Conservation (phyloP, 2,329 filamentous ascomycete genomes). For the Plenodomus tracheiphilus region DNA sequence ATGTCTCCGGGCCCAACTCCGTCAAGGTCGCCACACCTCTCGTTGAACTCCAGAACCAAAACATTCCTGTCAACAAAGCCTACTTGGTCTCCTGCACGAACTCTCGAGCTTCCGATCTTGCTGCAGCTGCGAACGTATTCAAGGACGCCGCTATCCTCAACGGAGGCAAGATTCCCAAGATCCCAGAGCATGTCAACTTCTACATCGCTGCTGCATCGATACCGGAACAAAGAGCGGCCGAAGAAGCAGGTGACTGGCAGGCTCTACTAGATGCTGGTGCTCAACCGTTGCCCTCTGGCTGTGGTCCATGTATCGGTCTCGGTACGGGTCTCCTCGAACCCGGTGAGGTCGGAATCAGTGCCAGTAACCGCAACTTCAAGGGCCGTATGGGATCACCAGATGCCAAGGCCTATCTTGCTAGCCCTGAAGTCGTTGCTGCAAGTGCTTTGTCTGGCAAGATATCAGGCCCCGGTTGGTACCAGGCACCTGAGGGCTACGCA, state of each 20-base stretch:
- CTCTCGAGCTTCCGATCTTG: slow-evolving; percentile 76
- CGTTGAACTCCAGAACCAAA: slow-evolving; percentile 68
- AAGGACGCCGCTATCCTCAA: slow-evolving; percentile 68
- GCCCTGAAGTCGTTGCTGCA: slow-evolving; percentile 89
- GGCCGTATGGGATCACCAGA: slow-evolving; percentile 83
- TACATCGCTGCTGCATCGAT: slow-evolving; percentile 88
- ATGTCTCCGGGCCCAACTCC: slow-evolving; percentile 84
- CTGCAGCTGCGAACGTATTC: slow-evolving; percentile 83
- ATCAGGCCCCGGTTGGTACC: slow-evolving; percentile 76
- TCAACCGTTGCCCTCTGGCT: slow-evolving; percentile 69
- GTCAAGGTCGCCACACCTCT: slow-evolving; percentile 86
- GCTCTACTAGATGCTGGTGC: slow-evolving; percentile 79
- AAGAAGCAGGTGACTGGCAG: slow-evolving; percentile 86
- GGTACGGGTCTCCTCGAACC: slow-evolving; percentile 77
- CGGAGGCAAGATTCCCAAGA: slow-evolving; percentile 66
- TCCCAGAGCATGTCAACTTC: slow-evolving; percentile 76
- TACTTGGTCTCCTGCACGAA: slow-evolving; percentile 94
- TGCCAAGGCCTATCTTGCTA: slow-evolving; percentile 83
- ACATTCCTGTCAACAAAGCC: slow-evolving; percentile 80
- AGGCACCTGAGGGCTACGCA: slow-evolving; percentile 68
- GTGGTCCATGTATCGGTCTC: slow-evolving; percentile 84
- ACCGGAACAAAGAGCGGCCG: slow-evolving; percentile 74
- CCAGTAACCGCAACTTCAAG: slow-evolving; percentile 88
- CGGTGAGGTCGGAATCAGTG: slow-evolving; percentile 84
- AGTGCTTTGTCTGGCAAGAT: slow-evolving; percentile 77